Base-by-base conservation (phyloP, 257 asterid genomes). In the Lavandula angustifolia region DNA sequence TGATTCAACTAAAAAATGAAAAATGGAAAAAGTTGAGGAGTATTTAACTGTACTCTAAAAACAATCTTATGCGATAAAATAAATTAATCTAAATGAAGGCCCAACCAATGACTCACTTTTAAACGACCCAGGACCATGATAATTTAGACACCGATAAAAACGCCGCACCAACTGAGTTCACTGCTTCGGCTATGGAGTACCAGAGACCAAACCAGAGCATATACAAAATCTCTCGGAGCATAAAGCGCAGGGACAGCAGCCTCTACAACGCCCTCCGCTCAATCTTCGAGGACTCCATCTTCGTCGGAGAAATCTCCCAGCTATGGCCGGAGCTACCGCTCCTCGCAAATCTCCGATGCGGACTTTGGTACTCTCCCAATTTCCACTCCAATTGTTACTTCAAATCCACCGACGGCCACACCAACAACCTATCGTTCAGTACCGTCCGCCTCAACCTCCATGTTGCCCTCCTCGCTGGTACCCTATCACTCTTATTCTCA, bases 361-460 rank as follows among this genome's bases (percentile, higher is more conserved):
- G 99, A 1, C 94, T 92, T 40, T 92, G 99, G 99, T 92, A 89
- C 75, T 84, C 81, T 1, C 70, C 76, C 13, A 84, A 72, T 5
- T 87, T 89, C 72, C 74, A 87, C 59, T 81, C 78, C 67, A 81
- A 79, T 4, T 87, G 97, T 61, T 92, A 92, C 75, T 92, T 89
- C 86, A 92, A 92, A 80, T 92, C 99, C 69, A 92, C 99, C 56
- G 99, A 92, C 62, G 99, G 99, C 71, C 99, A 92, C 73, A 85
- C 91, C 75, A 92, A 89, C 69, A 92, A 89, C 60, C 79, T 89
- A 60, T 89, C 97, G 18, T 92, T 92, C 78, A 89, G 70, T 44
- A 92, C 91, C 59, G 80, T 92, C 56, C 95, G 99, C 35, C 97
- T 92, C 77, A 92, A 92, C 57, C 90, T 92, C 60, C 99, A 92